phyloP scores from a whole-genome alignment of 352 stramenopile species.

The Pseudoperonospora humuli region DNA sequence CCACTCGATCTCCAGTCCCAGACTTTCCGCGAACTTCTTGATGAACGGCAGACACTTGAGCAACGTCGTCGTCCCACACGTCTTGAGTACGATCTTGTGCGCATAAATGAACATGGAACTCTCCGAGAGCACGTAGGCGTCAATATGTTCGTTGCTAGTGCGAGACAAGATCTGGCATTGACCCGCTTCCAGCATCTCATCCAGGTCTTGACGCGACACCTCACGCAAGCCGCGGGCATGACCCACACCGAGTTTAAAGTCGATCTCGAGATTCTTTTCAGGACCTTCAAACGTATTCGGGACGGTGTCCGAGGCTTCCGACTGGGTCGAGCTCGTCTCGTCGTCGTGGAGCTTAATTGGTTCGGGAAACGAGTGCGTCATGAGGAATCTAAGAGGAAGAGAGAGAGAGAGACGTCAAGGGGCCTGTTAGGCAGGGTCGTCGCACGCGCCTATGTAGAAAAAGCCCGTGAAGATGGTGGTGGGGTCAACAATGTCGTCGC shows the following conservation, averaged over 20 bases:
- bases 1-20: slow-evolving; percentile 96
- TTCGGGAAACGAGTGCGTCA: slow-evolving; percentile 57
- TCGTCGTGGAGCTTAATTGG: slow-evolving; percentile 58
- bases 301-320: slow-evolving; percentile 44
- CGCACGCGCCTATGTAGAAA: slow-evolving; percentile 87
- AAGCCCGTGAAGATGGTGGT: slow-evolving; percentile 86
- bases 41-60: slow-evolving; percentile 88
- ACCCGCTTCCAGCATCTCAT: slow-evolving; percentile 91
- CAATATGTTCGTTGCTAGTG: slow-evolving; percentile 94
- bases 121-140: slow-evolving; percentile 93
- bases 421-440: slow-evolving; percentile 80
- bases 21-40: slow-evolving; percentile 64
- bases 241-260: slow-evolving; percentile 81
- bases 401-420: neutral
- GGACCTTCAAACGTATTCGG: slow-evolving; percentile 95
- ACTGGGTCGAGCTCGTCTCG: slow-evolving; percentile 70
- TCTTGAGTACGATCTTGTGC: slow-evolving; percentile 99
- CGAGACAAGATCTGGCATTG: slow-evolving; percentile 96
- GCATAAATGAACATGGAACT: slow-evolving; percentile 98
- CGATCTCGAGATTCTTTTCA: slow-evolving; percentile 96
- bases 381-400: neutral
- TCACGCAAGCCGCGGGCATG: slow-evolving; percentile 85
- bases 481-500: slow-evolving; percentile 83
- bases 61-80: slow-evolving; percentile 98
- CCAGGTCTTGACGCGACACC: slow-evolving; percentile 82